Conservation (phyloP, 495 filamentous ascomycete genomes). For the Podospora appendiculata region DNA sequence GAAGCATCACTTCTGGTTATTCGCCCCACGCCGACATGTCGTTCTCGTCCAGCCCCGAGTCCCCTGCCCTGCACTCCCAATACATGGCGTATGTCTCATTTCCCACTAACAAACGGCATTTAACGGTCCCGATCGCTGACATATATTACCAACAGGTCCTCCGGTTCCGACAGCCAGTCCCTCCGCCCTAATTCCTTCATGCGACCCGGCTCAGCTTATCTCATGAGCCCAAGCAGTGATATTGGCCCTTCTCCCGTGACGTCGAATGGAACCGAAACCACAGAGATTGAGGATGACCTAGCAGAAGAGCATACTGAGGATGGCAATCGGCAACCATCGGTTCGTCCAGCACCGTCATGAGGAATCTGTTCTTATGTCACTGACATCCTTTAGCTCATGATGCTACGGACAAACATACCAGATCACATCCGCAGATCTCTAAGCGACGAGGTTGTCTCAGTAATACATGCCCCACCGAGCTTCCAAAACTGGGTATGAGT, state of each 20-base stretch:
- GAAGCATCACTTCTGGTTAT: constrained; percentile 50
- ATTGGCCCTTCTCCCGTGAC: constrained; percentile 70
- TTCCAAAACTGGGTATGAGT: constrained; percentile 65
- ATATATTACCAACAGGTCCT: constrained; percentile 11
- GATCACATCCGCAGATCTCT: constrained; percentile 44
- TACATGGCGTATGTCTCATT: constrained; percentile 38
- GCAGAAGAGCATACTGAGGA: constrained; percentile 35
- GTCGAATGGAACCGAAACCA: constrained; percentile 63
- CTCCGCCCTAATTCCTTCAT: constrained; percentile 33
- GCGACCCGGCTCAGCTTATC: constrained; percentile 31
- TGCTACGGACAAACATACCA: constrained; percentile 52
- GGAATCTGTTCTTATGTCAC: constrained; percentile 7
- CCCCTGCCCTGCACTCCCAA: constrained; percentile 37
- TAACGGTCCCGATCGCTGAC: constrained; percentile 16
- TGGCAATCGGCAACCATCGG: constrained; percentile 26
- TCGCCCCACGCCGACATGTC: constrained; percentile 53
- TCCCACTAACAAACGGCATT: constrained; percentile 2
- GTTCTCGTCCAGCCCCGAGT: constrained; percentile 44
- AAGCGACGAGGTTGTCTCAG: constrained; percentile 71
- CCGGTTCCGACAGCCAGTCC: constrained; percentile 28
- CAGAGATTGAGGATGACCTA: constrained; percentile 66
- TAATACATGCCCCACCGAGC: constrained; percentile 78
- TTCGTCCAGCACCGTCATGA: constrained; percentile 17
- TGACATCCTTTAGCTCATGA: constrained; percentile 38
- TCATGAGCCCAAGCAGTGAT: constrained; percentile 42